Conservation (phyloP, 2,329 filamentous ascomycete species). For the Stylonectria norvegica region DNA sequence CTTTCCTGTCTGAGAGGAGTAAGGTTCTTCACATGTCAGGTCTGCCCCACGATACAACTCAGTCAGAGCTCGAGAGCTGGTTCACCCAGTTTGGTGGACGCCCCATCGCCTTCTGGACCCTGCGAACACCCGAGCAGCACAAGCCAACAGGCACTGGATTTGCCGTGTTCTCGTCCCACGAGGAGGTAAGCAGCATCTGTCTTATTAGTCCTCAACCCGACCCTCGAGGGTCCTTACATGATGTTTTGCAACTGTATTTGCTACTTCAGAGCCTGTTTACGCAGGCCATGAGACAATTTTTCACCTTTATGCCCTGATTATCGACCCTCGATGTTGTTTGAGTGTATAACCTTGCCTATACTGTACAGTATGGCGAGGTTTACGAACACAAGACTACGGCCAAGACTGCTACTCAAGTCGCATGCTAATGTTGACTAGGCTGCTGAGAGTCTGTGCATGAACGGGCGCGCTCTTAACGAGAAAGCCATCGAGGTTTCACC, state of each 20-base stretch:
- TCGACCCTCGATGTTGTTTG: too few species aligned
- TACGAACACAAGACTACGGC: not conserved
- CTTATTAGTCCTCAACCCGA: not conserved
- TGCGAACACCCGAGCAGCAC: conserved; percentile 96
- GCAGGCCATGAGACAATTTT: conserved; percentile 90
- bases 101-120: conserved; percentile 98
- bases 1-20: conserved; percentile 92
- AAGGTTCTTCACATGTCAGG: conserved; percentile 99
- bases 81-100: conserved; percentile 98
- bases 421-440: conserved; percentile 56
- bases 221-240: conserved; percentile 66
- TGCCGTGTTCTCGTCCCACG: conserved; percentile 96
- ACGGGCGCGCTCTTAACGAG: conserved; percentile 94
- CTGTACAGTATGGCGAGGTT: not conserved
- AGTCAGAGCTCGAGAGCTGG: conserved; percentile 98
- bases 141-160: conserved; percentile 99
- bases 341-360: too few species aligned
- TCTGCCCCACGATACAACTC: conserved; percentile 94
- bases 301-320: conserved; percentile 89
- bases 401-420: too few species aligned
- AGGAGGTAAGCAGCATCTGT: conserved; percentile 69
- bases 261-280: conserved; percentile 96
- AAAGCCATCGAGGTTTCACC: conserved; percentile 99
- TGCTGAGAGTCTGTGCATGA: conserved; percentile 98
- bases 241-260: conserved; percentile 99